These are phyloP conservation scores for Fusarium tanahbumbuense DNA, from an alignment of 2,329 filamentous ascomycete genomes.

Conservation along the genomic window DNA sequence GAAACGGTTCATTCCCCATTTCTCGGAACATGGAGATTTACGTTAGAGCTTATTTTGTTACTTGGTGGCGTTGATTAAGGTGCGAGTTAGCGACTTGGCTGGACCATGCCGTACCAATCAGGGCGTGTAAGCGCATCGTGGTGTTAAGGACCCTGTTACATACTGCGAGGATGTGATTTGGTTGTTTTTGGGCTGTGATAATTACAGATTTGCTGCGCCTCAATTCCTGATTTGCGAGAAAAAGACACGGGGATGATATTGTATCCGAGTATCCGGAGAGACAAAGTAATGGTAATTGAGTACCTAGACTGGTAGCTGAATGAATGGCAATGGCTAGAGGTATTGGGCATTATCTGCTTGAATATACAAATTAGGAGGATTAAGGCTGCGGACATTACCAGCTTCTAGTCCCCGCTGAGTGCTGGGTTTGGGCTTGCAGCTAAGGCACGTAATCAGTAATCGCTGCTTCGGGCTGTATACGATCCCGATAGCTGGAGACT, in stretches of 20 bases:
- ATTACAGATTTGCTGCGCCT: constrained; percentile 32
- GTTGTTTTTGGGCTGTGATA: constrained; percentile 1
- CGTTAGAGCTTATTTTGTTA: constrained; percentile 24
- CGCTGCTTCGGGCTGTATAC: constrained; percentile 23
- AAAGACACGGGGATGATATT: not conserved
- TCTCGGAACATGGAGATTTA: constrained; percentile 2
- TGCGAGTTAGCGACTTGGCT: constrained; percentile 26
- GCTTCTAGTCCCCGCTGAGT: constrained; percentile 9
- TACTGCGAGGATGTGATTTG: constrained; percentile 9
- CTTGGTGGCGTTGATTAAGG: constrained; percentile 25
- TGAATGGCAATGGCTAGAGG: too few relatives aligned
- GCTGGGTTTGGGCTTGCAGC: not conserved
- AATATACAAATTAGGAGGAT: constrained; percentile 1
- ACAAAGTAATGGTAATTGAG: not conserved
- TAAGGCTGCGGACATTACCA: not conserved
- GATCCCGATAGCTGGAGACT: constrained; percentile 13
- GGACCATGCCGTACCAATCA: constrained; percentile 21
- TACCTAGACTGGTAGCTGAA: too few relatives aligned
- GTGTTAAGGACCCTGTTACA: constrained; percentile 10
- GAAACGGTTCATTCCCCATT: constrained; percentile 9
- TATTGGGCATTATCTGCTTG: too few relatives aligned
- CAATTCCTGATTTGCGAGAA: constrained; percentile 11
- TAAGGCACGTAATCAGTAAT: constrained; percentile 12
- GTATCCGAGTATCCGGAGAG: not conserved
- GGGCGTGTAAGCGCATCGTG: constrained; percentile 3